These are phyloP conservation scores for Cercospora beticola DNA, from an alignment of 2,329 filamentous ascomycete species.

Conservation along the genomic window DNA sequence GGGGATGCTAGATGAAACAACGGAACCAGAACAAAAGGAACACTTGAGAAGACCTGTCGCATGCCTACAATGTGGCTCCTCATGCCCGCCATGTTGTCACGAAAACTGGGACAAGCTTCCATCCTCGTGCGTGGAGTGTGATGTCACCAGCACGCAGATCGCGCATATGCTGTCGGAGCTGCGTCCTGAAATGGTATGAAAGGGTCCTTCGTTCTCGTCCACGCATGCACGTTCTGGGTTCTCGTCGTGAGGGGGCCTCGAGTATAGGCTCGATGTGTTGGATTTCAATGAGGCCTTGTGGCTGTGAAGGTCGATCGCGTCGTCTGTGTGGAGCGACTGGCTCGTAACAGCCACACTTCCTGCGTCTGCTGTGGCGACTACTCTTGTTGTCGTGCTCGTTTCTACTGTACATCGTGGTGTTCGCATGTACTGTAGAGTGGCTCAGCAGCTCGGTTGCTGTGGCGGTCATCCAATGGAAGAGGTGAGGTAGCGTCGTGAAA, in stretches of 20 bases:
- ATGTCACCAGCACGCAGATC: constrained; percentile 12
- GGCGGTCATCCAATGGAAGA: background rate
- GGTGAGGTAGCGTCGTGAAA: background rate
- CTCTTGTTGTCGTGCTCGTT: background rate
- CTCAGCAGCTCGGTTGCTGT: background rate
- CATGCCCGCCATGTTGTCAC: constrained; percentile 13
- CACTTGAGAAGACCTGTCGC: background rate
- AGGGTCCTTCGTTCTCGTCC: background rate
- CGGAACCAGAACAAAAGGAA: constrained; percentile 1
- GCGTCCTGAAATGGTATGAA: background rate
- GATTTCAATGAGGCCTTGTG: background rate
- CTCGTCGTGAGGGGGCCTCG: background rate
- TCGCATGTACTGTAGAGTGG: background rate
- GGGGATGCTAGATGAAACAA: constrained; percentile 4
- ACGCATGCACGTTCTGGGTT: background rate
- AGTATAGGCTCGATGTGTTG: background rate
- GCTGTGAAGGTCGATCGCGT: background rate
- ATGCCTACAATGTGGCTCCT: constrained; percentile 1
- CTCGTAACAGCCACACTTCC: background rate
- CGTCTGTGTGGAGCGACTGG: background rate
- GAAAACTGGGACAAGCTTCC: constrained; percentile 16
- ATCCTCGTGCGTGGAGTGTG: constrained; percentile 9
- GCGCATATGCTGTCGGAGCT: constrained; percentile 7
- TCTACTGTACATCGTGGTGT: background rate
- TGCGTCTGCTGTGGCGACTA: background rate